Evolutionary conservation across 2,329 filamentous ascomycete species (phyloP), one percentile per base, ranked within the genome.

Genomic region (Xylaria sp.): DNA sequence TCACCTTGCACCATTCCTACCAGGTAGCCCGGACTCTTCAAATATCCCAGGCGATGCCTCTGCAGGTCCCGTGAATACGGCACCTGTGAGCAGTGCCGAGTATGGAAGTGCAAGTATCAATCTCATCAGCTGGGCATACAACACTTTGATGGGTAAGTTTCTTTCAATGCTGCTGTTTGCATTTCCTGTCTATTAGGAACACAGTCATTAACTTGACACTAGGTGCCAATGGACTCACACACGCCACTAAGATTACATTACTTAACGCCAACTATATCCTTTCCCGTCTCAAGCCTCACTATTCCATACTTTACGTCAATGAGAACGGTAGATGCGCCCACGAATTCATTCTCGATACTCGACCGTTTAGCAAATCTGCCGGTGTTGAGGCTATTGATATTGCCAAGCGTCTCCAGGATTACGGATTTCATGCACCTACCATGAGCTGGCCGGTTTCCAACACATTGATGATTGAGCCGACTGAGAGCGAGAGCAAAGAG

Each of bases 261-360:
- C 88, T 98, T 56, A 97, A 97, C 79, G 95, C 95, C 71, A 98
- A 98, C 86, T 98, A 98, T 84, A 92, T 98, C 77, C 91, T 97
- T 75, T 90, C 92, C 57, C 91, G 92, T 62, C 90, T 98, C 59
- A 91, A 91, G 79, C 89, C 90, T 5, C 89, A 97, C 83, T 98
- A 96, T 81, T 86, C 88, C 1, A 95, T 98, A 72, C 85, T 97
- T n/a, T 97, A 97, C 84, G 97, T 93, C 72, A 98, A 98, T 79
- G 86, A 87, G 61, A 87, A 94, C 69, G 92, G 91, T 25, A 92
- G 94, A 63, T 98, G 95, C 78, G 95, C 95, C 0, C 95, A 98
- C 84, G 95, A 98, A 81, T 98, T 98, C 82, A 98, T 98, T 79
- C 88, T 98, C 38, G 95, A 98, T 74, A 87, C 90, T 5, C 92